Evolutionary conservation across 2,329 filamentous ascomycete genomes (phyloP).

Genomic region (Pseudomassariella vexata): DNA sequence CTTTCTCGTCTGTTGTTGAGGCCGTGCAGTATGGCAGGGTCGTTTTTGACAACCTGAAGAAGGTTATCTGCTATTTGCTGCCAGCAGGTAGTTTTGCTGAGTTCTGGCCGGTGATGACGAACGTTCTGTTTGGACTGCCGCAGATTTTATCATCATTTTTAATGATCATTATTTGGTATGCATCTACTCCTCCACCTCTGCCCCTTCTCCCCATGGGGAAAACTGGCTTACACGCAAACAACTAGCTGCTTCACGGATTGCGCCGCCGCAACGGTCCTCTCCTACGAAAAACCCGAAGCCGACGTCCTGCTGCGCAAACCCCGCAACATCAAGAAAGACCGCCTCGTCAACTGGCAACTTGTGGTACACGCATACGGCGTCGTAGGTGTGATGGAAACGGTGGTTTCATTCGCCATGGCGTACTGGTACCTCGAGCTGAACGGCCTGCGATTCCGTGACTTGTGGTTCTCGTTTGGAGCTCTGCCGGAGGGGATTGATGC

Average conservation of each 20-base stretch:
- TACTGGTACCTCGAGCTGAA: conserved; percentile 60
- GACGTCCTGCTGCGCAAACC: conserved; percentile 67
- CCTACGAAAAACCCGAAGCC: conserved; percentile 71
- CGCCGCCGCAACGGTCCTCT: conserved; percentile 64
- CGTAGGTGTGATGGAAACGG: conserved; percentile 58
- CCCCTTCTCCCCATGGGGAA: too few species aligned
- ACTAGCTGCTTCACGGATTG: conserved; percentile 71
- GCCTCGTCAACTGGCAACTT: conserved; percentile 67
- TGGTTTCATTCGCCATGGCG: conserved; percentile 57
- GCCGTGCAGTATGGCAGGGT: conserved; percentile 68
- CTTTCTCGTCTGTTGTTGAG: conserved; percentile 65
- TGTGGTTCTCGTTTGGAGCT: conserved; percentile 65
- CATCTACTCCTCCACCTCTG: conserved; percentile 12
- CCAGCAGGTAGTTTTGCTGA: conserved; percentile 71
- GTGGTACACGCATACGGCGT: conserved; percentile 69
- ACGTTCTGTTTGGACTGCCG: conserved; percentile 65
- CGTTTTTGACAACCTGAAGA: conserved; percentile 76
- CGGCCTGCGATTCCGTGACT: conserved; percentile 57
- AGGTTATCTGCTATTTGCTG: conserved; percentile 68
- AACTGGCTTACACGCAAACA: conserved; percentile 6
- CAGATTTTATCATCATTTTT: conserved; percentile 69
- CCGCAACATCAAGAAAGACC: conserved; percentile 62
- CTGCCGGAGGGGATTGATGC: conserved; percentile 43
- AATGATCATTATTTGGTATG: conserved; percentile 61
- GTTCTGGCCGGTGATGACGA: conserved; percentile 71